Evolutionary conservation across 345 rosid species (phyloP).

Genomic region (Acer yangbiense): DNA sequence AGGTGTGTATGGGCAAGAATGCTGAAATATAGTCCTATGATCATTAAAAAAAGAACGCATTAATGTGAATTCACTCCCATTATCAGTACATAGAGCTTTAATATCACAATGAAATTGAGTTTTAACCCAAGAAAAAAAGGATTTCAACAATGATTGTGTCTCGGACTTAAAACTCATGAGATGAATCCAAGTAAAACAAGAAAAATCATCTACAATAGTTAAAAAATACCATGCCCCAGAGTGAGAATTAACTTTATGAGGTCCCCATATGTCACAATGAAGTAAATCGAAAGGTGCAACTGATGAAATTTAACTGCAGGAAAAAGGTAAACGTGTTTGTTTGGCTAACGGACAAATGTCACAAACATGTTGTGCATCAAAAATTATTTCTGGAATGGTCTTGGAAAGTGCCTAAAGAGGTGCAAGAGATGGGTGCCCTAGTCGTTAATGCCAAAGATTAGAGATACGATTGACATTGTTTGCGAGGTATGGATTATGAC

Average conservation of each 20-base stretch:
- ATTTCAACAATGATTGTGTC: not conserved
- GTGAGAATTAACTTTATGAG: not conserved
- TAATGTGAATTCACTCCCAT: slow-evolving; percentile 8
- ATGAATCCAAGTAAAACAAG: slow-evolving; percentile 6
- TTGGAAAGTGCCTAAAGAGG: too few species aligned
- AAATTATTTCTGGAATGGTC: too few species aligned
- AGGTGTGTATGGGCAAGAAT: slow-evolving; percentile 10
- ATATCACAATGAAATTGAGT: not conserved
- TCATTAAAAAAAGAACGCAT: not conserved
- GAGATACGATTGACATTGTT: too few species aligned
- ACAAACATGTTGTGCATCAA: too few species aligned
- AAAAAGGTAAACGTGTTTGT: too few species aligned
- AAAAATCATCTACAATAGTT: slow-evolving; percentile 8
- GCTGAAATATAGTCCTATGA: not conserved
- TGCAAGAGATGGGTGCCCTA: too few species aligned
- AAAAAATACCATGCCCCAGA: not conserved
- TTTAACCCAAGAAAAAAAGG: slow-evolving; percentile 11
- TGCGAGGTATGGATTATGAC: too few species aligned
- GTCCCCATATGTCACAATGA: too few species aligned
- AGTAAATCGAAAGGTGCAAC: too few species aligned
- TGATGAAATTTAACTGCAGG: not conserved
- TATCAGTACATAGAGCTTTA: not conserved
- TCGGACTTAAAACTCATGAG: slow-evolving; percentile 16
- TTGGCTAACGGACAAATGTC: too few species aligned
- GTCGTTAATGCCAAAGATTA: too few species aligned